phyloP scores from a whole-genome alignment of 305 asterid species.

The Fraxinus angustifolia region DNA sequence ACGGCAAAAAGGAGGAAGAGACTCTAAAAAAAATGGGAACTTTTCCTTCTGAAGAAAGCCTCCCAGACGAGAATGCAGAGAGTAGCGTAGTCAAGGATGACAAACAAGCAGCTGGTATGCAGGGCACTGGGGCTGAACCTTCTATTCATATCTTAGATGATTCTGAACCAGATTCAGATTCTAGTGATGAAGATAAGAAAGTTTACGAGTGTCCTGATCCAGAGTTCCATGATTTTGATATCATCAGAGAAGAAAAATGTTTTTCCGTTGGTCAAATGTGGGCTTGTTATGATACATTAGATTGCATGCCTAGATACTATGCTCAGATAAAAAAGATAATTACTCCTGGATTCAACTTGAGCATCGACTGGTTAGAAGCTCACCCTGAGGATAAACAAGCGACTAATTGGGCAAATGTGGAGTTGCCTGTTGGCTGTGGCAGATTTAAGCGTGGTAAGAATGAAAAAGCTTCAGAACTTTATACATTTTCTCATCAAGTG shows the following conservation, averaged over 20 bases:
- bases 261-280: slow-evolving; percentile 63
- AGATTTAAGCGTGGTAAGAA: slow-evolving; percentile 46
- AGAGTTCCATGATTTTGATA: slow-evolving; percentile 69
- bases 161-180: slow-evolving; percentile 31
- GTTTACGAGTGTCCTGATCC: slow-evolving; percentile 49
- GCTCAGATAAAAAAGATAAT: slow-evolving; percentile 54
- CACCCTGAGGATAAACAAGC: slow-evolving; percentile 40
- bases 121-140: slow-evolving; percentile 23
- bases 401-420: slow-evolving; percentile 41
- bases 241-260: slow-evolving; percentile 37
- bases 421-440: slow-evolving; percentile 77
- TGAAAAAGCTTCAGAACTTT: slow-evolving; percentile 24
- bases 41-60: slow-evolving; percentile 22
- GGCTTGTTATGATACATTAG: slow-evolving; percentile 70
- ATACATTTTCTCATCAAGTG: slow-evolving; percentile 63
- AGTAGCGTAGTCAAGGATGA: slow-evolving; percentile 20
- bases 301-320: slow-evolving; percentile 84
- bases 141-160: slow-evolving; percentile 34
- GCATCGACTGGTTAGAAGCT: slow-evolving; percentile 73
- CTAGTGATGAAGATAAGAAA: slow-evolving; percentile 5
- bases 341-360: slow-evolving; percentile 50
- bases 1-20: slow-evolving; percentile 22
- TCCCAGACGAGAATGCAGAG: slow-evolving; percentile 17
- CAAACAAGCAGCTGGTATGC: slow-evolving; percentile 24
- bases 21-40: slow-evolving; percentile 23